Base-by-base conservation (phyloP, 1,284 basidiomycete genomes). In the Rhodotorula mucilaginosa region DNA sequence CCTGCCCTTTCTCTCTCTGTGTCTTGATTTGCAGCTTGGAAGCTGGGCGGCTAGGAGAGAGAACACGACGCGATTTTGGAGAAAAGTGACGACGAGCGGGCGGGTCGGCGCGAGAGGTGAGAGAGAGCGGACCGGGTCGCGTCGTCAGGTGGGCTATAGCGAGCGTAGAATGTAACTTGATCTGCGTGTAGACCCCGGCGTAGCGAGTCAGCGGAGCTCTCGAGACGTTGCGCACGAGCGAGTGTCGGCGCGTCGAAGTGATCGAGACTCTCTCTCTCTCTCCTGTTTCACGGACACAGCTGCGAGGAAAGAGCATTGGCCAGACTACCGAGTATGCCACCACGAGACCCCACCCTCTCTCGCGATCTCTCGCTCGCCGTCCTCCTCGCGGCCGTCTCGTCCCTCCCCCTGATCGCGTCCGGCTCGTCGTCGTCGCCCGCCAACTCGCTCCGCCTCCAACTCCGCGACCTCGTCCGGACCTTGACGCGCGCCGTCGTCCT, bases 361-460 rank as follows among this genome's bases (percentile, higher is more conserved):
- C 57, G 65, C 46, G 71, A 70, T 62, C n/a, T 60, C 29, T 57
- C 66, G 12, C 57, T 70, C 52, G 61, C 54, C 64, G n/a, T 67
- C 58, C 47, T 62, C 58, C 31, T 68, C 48, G 44, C 52, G 34
- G 52, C 64, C 19, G 60, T 60, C 34, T 57, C 57, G 61, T 58
- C 61, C 39, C 60, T 73, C 64, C 68, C 72, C 21, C 52, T 70
- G 64, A 44, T 70, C 39, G n/a, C 64, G 23, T 34, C 34, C 6
- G 34, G 34, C 34, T 46, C 70, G 15, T 54, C 64, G 15, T 54
- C 64, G 54, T 58, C 58, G 62, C 69, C 56, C 26, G 39, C n/a
- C 21, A 49, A 49, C 44, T 21, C 58, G 18, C 56, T 57, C n/a
- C 69, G 64, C 29, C 23, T 34, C 48, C 67, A 69, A 34, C n/a